Percentiles rank a stretch among this genome's conserved stretches.
These are phyloP conservation scores for Claviceps lovelessii DNA, from an alignment of 2,329 filamentous ascomycete species.

Conservation along the genomic window DNA sequence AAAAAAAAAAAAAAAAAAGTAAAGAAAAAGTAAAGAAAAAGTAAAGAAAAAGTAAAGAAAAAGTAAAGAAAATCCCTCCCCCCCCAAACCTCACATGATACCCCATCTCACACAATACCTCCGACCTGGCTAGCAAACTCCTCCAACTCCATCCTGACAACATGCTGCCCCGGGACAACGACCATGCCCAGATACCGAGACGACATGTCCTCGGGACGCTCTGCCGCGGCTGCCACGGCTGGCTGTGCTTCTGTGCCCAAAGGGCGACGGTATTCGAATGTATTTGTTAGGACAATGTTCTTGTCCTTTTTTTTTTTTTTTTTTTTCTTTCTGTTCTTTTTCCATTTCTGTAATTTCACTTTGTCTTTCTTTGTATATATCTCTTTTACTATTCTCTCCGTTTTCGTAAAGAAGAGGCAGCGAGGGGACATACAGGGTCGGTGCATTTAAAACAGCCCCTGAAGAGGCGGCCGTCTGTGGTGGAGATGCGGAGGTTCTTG, in stretches of 20 bases:
- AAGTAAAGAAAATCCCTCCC: background rate
- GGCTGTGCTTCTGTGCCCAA: slow-evolving; percentile 31
- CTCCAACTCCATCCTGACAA: slow-evolving; percentile 79
- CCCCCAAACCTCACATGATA: background rate
- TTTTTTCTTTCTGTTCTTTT: slow-evolving; percentile 58
- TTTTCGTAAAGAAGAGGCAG: background rate
- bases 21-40: background rate
- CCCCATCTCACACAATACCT: background rate
- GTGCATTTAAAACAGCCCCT: slow-evolving; percentile 88
- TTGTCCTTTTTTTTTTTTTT: slow-evolving; percentile 74
- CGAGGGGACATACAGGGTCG: slow-evolving; percentile 51
- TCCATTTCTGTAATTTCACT: background rate
- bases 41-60: background rate
- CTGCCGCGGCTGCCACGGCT: slow-evolving; percentile 11
- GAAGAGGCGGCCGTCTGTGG: slow-evolving; percentile 76
- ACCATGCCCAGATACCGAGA: slow-evolving; percentile 80
- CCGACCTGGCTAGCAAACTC: slow-evolving; percentile 47
- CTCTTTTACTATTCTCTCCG: background rate
- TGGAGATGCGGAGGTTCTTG: slow-evolving; percentile 64
- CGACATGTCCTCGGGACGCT: slow-evolving; percentile 43
- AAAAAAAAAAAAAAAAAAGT: background rate
- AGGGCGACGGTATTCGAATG: slow-evolving; percentile 80
- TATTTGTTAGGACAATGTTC: slow-evolving; percentile 74
- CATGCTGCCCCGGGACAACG: slow-evolving; percentile 74
- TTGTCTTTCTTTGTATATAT: background rate